Base-by-base conservation (phyloP, 495 filamentous ascomycete genomes). In the Podospora pseudoanserina region DNA sequence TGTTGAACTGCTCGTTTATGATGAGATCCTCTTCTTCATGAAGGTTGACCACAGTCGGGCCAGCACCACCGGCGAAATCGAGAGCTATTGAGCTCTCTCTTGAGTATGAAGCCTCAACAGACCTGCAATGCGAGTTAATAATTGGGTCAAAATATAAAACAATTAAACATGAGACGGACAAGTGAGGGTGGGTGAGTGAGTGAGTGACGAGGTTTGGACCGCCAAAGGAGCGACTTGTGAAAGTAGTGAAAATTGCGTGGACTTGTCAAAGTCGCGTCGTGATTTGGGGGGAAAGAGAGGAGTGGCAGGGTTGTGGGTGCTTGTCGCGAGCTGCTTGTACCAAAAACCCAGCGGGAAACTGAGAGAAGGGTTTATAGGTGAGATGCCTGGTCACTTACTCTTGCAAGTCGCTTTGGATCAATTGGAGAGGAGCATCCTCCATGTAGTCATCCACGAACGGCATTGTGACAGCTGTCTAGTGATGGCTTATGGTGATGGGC, bases 321-420 rank as follows among this genome's bases (percentile, higher is more conserved):
- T 19, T 58, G 6, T 58, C 28, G 39, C 39, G 44, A 32, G 30
- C 30, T 32, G 30, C 30, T 32, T 20, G 23, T 28, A 19, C 28
- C 39, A 28, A 5, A 32, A 65, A 34, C 49, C 19, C n/a, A 26
- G 39, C 32, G 32, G 56, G 5, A 65, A 15, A 28, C 49, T 20
- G 9, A n/a, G 16, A 15, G 66, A 66, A 19, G 19, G n/a, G 1
- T 13, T 44, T 1, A 11, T 62, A 28, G 39, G 7, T 49, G 39
- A 49, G 39, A 49, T 49, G 39, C 39, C 2, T 11, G 15, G 39
- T 49, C 39, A 73, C 73, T 73, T 71, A 75, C 74, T 65, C 61
- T 27, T 67, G 55, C 13, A 76, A 32, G 61, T 76, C 74, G 63
- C 74, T 76, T 54, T 71, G 63, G n/a, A 76, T 54, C 16, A 62